A percentile compares a stretch with the other conserved stretches of the same genome.
These are phyloP conservation scores for Curvularia verruculosa DNA, from an alignment of 2,329 filamentous ascomycete genomes.

Conservation along the genomic window DNA sequence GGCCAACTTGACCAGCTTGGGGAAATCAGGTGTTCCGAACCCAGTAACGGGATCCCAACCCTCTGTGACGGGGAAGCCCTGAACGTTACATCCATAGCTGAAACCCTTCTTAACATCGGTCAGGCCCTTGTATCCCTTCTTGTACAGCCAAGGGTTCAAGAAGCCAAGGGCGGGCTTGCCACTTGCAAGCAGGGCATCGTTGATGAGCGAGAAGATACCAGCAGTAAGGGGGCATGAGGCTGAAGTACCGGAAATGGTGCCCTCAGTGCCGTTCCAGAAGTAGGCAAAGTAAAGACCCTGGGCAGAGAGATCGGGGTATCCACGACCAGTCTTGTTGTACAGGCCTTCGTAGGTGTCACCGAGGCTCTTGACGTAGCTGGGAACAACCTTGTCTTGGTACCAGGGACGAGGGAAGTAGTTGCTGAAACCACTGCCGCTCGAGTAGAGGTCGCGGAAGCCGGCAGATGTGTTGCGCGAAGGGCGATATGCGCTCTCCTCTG, in stretches of 20 bases:
- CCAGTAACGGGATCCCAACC: conserved; percentile 50
- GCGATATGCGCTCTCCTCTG: conserved; percentile 59
- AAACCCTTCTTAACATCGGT: conserved; percentile 55
- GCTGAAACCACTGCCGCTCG: conserved; percentile 59
- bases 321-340: conserved; percentile 62
- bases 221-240: conserved; percentile 65
- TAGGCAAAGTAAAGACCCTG: conserved; percentile 60
- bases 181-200: conserved; percentile 62
- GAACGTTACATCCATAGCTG: conserved; percentile 48
- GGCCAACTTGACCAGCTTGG: conserved; percentile 34
- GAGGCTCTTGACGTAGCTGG: conserved; percentile 53
- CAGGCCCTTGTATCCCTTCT: conserved; percentile 54
- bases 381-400: conserved; percentile 56
- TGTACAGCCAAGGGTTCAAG: conserved; percentile 67
- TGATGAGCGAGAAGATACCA: conserved; percentile 65
- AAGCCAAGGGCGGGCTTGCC: conserved; percentile 62
- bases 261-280: conserved; percentile 50
- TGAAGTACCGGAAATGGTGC: conserved; percentile 57
- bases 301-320: conserved; percentile 67
- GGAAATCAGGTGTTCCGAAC: conserved; percentile 43
- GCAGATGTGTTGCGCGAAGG: conserved; percentile 30
- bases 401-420: conserved; percentile 55
- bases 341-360: conserved; percentile 55
- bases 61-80: conserved; percentile 43
- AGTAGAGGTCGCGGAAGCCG: conserved; percentile 58